Percentiles rank a stretch among this genome's conserved stretches.
Evolutionary conservation across 164 flowering plant species (phyloP).

Genomic region (Annona squamosa): DNA sequence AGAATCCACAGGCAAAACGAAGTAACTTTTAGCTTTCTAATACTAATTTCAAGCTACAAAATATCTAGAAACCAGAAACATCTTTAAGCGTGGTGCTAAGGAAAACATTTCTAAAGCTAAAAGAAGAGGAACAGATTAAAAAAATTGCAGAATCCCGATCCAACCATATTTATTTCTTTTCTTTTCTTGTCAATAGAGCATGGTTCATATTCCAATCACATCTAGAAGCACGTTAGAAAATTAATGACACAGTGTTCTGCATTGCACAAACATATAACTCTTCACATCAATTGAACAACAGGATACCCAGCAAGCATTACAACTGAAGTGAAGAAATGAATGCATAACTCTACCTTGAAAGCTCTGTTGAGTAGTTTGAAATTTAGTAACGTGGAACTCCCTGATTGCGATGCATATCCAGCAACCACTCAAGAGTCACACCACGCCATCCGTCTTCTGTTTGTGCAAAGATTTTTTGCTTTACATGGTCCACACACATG

Average conservation of each 20-base stretch:
- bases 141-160: background rate
- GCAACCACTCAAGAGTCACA: conserved; percentile 59
- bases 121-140: background rate
- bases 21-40: too few relatives aligned
- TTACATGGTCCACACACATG: conserved; percentile 56
- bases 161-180: too few relatives aligned
- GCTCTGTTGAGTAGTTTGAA: background rate
- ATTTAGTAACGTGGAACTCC: conserved; percentile 26
- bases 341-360: background rate
- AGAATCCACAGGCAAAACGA: too few relatives aligned
- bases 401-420: conserved; percentile 52
- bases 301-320: background rate
- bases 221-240: background rate
- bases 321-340: background rate
- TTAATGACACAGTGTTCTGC: too few relatives aligned
- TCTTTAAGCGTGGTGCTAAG: background rate
- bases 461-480: conserved; percentile 68
- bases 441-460: conserved; percentile 55
- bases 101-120: background rate
- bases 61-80: background rate
- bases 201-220: too few relatives aligned
- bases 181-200: background rate
- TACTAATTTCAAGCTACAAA: background rate
- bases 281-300: background rate
- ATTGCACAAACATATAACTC: background rate